Percentiles rank a stretch among this genome's conserved stretches.
phyloP scores from a whole-genome alignment of 495 filamentous ascomycete species.

The Delitschia confertaspora region DNA sequence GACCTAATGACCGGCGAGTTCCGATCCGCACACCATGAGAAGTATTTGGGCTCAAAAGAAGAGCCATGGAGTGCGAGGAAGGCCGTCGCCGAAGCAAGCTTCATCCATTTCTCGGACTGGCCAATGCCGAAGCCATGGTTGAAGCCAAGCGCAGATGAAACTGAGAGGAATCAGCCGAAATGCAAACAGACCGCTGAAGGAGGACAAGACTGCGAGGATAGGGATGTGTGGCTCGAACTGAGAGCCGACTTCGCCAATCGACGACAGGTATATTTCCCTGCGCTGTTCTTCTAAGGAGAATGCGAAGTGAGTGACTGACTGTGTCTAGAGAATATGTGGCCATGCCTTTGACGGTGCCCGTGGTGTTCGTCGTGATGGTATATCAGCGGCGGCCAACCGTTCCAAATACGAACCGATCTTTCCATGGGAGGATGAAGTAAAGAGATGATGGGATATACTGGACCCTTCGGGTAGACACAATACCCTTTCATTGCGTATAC shows the following conservation, averaged over 20 bases:
- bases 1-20: slow-evolving; percentile 22
- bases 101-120: slow-evolving; percentile 26
- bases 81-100: slow-evolving; percentile 17
- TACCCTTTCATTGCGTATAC: no score
- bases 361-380: no score
- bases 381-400: no score
- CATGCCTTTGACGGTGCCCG: no score
- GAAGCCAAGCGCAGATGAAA: neutral
- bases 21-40: slow-evolving; percentile 1
- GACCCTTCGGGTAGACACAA: no score
- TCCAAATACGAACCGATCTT: no score
- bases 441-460: no score
- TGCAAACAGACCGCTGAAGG: neutral
- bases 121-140: slow-evolving; percentile 25
- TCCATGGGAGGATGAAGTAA: no score
- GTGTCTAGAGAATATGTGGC: no score
- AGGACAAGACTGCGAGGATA: neutral
- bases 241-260: slow-evolving; percentile 4
- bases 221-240: slow-evolving; percentile 2
- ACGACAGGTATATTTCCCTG: slow-evolving; percentile 5
- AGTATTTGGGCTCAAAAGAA: slow-evolving; percentile 14
- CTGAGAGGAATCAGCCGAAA: slow-evolving; percentile 1
- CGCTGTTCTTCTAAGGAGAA: no score
- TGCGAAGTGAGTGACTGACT: no score
- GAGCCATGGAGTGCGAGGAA: slow-evolving; percentile 21